phyloP scores from a whole-genome alignment of 805 yeast genomes.

The Cyberlindnera xishuangbannaensis region DNA sequence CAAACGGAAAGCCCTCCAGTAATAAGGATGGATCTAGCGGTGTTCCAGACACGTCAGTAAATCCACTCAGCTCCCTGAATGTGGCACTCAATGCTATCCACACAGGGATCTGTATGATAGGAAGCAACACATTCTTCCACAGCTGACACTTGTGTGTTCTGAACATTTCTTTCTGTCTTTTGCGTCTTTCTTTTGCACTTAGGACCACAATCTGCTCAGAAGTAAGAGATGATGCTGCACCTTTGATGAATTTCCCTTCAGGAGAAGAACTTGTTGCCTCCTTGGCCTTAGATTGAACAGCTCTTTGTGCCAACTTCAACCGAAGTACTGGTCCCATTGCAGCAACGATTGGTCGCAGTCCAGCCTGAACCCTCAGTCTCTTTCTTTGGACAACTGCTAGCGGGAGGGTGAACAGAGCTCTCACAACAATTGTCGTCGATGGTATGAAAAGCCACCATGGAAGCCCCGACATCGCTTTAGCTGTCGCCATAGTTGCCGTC shows the following conservation, averaged over 20 bases:
- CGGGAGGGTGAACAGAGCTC: slow-evolving; percentile 70
- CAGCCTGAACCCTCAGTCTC: slow-evolving; percentile 64
- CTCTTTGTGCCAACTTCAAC: slow-evolving; percentile 38
- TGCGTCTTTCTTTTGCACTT: slow-evolving; percentile 71
- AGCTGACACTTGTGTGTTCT: slow-evolving; percentile 60
- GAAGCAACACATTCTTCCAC: slow-evolving; percentile 75
- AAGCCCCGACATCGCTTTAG: slow-evolving; percentile 53
- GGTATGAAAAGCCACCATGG: slow-evolving; percentile 89
- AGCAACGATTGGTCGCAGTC: slow-evolving; percentile 60
- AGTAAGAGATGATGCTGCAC: slow-evolving; percentile 37
- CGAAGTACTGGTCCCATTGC: slow-evolving; percentile 74
- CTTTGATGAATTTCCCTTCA: slow-evolving; percentile 13
- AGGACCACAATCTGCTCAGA: slow-evolving; percentile 75
- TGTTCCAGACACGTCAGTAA: slow-evolving; percentile 26
- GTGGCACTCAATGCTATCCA: slow-evolving; percentile 79
- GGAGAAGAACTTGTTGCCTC: slow-evolving; percentile 25
- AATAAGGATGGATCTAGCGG: slow-evolving; percentile 47
- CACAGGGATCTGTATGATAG: slow-evolving; percentile 78
- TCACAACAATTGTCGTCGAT: slow-evolving; percentile 54
- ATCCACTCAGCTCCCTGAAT: slow-evolving; percentile 68
- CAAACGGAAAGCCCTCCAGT: slow-evolving; percentile 56
- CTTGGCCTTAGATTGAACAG: slow-evolving; percentile 21
- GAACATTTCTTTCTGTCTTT: slow-evolving; percentile 68
- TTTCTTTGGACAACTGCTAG: slow-evolving; percentile 67
- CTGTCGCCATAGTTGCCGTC: slow-evolving; percentile 33